These are phyloP conservation scores for Debaryomycetaceae sp. DNA, from an alignment of 1,139 yeast species.

Conservation along the genomic window DNA sequence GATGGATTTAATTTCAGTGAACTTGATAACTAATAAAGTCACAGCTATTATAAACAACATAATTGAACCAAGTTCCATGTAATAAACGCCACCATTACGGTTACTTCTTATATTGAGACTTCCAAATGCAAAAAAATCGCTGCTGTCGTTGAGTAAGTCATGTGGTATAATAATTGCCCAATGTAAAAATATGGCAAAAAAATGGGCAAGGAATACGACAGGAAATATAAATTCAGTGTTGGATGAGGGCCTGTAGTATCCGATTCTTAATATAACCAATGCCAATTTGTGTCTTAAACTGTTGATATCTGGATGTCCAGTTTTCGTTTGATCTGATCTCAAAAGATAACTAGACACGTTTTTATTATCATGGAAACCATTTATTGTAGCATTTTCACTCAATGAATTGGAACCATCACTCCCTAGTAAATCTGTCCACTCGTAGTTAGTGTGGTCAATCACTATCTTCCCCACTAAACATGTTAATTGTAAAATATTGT, in stretches of 20 bases:
- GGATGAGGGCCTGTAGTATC: neutral
- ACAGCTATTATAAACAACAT: conserved; percentile 25
- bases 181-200: conserved; percentile 12
- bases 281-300: neutral
- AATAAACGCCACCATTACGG: conserved; percentile 25
- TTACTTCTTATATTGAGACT: conserved; percentile 14
- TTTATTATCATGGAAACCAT: conserved; percentile 19
- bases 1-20: conserved; percentile 10
- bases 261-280: neutral
- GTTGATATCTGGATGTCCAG: neutral
- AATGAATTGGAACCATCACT: neutral
- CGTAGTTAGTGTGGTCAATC: conserved; percentile 63
- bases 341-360: conserved; percentile 24
- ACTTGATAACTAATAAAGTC: conserved; percentile 25
- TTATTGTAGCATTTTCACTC: neutral
- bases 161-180: conserved; percentile 29
- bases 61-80: conserved; percentile 27
- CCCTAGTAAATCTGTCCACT: conserved; percentile 50
- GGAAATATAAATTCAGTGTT: neutral
- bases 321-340: conserved; percentile 10
- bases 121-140: conserved; percentile 14
- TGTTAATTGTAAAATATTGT: conserved; percentile 58
- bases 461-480: conserved; percentile 62
- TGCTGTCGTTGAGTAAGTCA: conserved; percentile 16
- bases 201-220: neutral